Conservation (phyloP, 441 rosid genomes). For the Gossypium davidsonii region DNA sequence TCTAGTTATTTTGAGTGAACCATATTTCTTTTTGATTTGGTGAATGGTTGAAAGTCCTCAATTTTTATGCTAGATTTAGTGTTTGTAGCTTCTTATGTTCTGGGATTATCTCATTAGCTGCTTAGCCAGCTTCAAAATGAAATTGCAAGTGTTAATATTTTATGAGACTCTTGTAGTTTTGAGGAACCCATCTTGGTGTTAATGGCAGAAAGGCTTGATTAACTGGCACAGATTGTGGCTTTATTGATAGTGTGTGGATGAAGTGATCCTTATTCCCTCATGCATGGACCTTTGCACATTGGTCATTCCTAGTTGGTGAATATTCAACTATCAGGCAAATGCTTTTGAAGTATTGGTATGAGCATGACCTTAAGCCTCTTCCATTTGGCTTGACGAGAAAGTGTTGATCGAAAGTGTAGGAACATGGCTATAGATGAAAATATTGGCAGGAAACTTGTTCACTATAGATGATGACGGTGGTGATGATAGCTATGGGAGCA, state of each 20-base stretch:
- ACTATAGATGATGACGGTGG: not conserved
- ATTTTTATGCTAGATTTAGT: not conserved
- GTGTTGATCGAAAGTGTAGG: not conserved
- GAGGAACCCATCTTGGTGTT: not conserved
- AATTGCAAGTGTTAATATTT: not conserved
- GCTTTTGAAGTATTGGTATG: not conserved
- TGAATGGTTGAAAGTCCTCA: not conserved
- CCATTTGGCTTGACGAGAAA: not conserved
- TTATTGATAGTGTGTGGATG: not conserved
- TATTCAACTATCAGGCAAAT: not conserved
- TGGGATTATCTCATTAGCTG: not conserved
- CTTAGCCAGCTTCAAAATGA: not conserved
- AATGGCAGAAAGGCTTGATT: not conserved
- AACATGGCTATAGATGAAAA: not conserved
- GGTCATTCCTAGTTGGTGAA: not conserved
- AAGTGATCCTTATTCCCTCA: not conserved
- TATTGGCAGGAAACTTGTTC: not conserved
- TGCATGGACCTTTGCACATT: not conserved
- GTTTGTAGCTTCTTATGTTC: not conserved
- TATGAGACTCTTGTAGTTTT: constrained; percentile 1
- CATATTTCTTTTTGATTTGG: no score
- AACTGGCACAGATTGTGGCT: not conserved
- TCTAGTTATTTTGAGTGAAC: not conserved
- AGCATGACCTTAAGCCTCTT: not conserved
- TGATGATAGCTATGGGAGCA: not conserved